Base-by-base conservation (phyloP, 2,329 filamentous ascomycete species). In the Colletotrichum sp. region DNA sequence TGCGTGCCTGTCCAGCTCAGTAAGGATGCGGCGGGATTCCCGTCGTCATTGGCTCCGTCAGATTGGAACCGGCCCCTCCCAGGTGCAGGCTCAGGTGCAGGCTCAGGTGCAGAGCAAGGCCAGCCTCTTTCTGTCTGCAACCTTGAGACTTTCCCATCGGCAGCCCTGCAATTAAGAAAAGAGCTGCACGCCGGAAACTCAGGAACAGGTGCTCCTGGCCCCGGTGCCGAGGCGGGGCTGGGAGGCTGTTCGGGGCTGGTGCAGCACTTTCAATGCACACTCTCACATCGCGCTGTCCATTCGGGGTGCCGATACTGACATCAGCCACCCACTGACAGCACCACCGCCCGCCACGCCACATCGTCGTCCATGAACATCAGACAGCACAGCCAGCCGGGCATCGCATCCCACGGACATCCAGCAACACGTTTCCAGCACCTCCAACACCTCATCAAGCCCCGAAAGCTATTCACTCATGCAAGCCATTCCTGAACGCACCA, bases 41-140 rank as follows among this genome's bases (percentile, higher is more conserved):
- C 70, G 30, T 69, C 68, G 65, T 62, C 68, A 71, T 74, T 74
- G 72, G 72, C 72, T 67, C 68, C 68, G 67, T 59, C 71, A 70
- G 71, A 21, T 43, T 74, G 67, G 71, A 64, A 64, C 58, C 59
- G 66, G 71, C 48, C 58, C 67, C 71, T 48, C 48, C 21, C 32
- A 64, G 38, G 38, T 21, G 65, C 66, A 68, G 65, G 10, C 58
- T n/a, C 32, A 64, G 38, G 38, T 21, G 65, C 66, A 68, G 65
- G 10, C 58, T n/a, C 38, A n/a, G 38, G 38, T 52, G 43, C 43
- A 52, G n/a, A 52, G 43, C 43, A 52, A 65, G 36, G 34, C 43
- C 63, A 58, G 21, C 55, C 67, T 48, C 69, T 24, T 32, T 62
- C 52, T 43, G 18, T 58, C 64, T 48, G 43, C 43, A 21, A 48